Percentiles rank a stretch among this genome's conserved stretches.
These are phyloP conservation scores for Aspergillus nomiae DNA, from an alignment of 2,329 filamentous ascomycete species.

Conservation along the genomic window DNA sequence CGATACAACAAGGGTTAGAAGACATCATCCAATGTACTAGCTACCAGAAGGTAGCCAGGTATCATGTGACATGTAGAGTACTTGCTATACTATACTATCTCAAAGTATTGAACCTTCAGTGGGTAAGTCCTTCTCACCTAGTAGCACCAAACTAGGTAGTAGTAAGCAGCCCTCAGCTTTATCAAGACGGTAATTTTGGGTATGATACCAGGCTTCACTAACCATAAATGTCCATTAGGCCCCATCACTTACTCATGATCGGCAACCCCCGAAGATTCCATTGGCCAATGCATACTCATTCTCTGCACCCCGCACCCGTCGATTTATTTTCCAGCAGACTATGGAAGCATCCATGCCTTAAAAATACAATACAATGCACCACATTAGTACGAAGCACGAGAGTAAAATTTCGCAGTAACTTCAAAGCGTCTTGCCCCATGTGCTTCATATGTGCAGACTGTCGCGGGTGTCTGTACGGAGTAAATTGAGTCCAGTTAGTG, in stretches of 20 bases:
- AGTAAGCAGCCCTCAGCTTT: not conserved
- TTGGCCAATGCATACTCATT: constrained; percentile 17
- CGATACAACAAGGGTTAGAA: not conserved
- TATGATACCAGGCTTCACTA: not conserved
- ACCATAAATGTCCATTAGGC: not conserved
- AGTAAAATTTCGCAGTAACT: not conserved
- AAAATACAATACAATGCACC: not conserved
- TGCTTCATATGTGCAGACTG: not conserved
- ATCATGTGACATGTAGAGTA: not conserved
- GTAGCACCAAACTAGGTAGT: not conserved
- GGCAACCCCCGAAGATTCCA: constrained; percentile 8
- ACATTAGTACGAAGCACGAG: too few species aligned
- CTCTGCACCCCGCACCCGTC: constrained; percentile 19
- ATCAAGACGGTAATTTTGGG: not conserved
- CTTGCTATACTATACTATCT: not conserved
- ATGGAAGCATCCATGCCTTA: constrained; percentile 3
- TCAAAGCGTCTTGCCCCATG: not conserved
- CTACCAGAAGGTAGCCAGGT: not conserved
- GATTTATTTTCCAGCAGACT: constrained; percentile 2
- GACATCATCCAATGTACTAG: not conserved
- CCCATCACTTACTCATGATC: constrained; percentile 13
- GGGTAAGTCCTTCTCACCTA: not conserved
- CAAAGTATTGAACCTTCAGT: not conserved
- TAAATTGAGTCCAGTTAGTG: not conserved
- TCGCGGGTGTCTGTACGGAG: too few species aligned